These are phyloP conservation scores for Alternaria tenuissima DNA, from an alignment of 2,329 filamentous ascomycete species.

Conservation along the genomic window DNA sequence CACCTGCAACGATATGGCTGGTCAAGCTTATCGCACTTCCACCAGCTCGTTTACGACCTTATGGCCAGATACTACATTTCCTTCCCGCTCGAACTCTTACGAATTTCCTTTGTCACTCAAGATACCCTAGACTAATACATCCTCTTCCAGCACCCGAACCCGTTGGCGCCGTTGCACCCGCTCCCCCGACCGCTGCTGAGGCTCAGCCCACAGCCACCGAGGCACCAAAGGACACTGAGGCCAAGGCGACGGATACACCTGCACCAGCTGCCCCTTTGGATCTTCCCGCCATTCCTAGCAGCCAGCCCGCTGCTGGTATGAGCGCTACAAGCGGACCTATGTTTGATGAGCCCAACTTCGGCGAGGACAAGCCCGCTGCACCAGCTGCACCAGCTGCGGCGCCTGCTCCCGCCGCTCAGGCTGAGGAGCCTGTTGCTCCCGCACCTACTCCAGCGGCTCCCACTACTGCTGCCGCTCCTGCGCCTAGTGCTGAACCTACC, in stretches of 20 bases:
- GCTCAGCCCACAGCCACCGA: constrained; percentile 33
- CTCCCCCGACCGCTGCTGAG: constrained; percentile 38
- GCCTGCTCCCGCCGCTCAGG: constrained; percentile 15
- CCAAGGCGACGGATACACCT: constrained; percentile 22
- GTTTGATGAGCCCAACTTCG: constrained; percentile 43
- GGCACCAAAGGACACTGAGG: constrained; percentile 27
- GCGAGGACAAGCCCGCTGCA: constrained; percentile 24
- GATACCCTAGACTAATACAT: constrained; percentile 36
- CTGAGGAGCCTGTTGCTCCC: constrained; percentile 4
- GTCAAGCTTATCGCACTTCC: neutral
- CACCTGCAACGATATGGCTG: neutral
- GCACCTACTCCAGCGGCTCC: constrained; percentile 2
- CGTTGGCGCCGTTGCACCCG: constrained; percentile 40
- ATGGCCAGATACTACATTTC: constrained; percentile 6
- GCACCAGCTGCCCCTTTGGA: constrained; percentile 28
- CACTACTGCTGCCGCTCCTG: neutral
- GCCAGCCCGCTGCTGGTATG: constrained; percentile 48
- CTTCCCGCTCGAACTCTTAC: neutral
- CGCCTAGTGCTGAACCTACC: too few species aligned
- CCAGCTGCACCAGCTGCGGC: constrained; percentile 27
- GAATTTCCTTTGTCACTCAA: constrained; percentile 15
- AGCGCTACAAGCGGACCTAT: constrained; percentile 51
- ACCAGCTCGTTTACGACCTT: constrained; percentile 8
- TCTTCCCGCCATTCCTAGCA: constrained; percentile 35
- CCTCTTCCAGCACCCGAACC: constrained; percentile 42